phyloP scores from a whole-genome alignment of 2,329 filamentous ascomycete species.

The Leptographium galeiforme region DNA sequence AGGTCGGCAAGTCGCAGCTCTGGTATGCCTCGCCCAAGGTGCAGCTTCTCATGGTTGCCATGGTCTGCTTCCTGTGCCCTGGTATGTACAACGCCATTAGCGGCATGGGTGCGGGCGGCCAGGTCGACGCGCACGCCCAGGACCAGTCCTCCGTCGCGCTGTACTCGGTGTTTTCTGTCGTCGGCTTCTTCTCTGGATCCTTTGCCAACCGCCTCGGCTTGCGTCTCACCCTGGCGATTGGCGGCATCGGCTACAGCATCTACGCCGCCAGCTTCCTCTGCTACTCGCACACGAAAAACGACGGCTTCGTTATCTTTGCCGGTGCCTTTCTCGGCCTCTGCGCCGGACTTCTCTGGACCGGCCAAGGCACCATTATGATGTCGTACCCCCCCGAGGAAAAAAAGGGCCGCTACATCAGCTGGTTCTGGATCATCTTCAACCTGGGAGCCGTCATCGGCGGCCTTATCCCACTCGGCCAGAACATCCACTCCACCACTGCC shows the following conservation, averaged over 20 bases:
- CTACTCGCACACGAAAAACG: slow-evolving; percentile 54
- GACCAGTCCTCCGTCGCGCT: slow-evolving; percentile 27
- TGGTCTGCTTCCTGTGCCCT: slow-evolving; percentile 44
- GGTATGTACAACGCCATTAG: slow-evolving; percentile 17
- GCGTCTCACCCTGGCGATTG: slow-evolving; percentile 52
- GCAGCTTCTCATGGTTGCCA: slow-evolving; percentile 58
- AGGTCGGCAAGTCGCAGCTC: slow-evolving; percentile 37
- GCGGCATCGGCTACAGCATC: slow-evolving; percentile 63
- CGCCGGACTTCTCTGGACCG: slow-evolving; percentile 69
- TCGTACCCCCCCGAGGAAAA: slow-evolving; percentile 67
- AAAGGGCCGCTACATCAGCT: slow-evolving; percentile 80
- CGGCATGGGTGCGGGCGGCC: slow-evolving; percentile 15
- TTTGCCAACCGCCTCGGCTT: slow-evolving; percentile 66
- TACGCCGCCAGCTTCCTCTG: slow-evolving; percentile 58
- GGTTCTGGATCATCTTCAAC: slow-evolving; percentile 95
- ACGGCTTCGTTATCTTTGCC: slow-evolving; percentile 62
- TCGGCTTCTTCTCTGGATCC: slow-evolving; percentile 61
- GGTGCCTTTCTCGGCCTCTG: slow-evolving; percentile 65
- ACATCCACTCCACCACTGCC: slow-evolving; percentile 32
- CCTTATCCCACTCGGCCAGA: slow-evolving; percentile 60
- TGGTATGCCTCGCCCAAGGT: slow-evolving; percentile 64
- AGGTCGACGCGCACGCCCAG: slow-evolving; percentile 11
- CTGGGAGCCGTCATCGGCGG: slow-evolving; percentile 78
- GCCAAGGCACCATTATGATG: slow-evolving; percentile 80
- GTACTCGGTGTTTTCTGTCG: slow-evolving; percentile 38